Evolutionary conservation across 2,329 filamentous ascomycete genomes (phyloP), one percentile per base, ranked within the genome.

Genomic region (Verticillium nubilum): DNA sequence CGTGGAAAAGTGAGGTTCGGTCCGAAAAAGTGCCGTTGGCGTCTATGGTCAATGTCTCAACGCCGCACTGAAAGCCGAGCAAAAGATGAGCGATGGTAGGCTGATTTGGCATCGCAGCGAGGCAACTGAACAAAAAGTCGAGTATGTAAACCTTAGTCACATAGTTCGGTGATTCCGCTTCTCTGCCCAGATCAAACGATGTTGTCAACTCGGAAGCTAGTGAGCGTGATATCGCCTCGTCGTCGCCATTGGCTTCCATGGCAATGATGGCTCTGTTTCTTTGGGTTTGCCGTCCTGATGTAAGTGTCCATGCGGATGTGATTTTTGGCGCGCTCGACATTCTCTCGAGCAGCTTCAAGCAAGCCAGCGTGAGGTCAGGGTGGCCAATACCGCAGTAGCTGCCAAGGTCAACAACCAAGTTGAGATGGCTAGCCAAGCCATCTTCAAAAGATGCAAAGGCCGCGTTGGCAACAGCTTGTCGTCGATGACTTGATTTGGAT

Each of bases 371-470:
- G 58, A 99, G 79, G 15, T 89, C 85, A 35, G 91, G 84, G 67
- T 97, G 91, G 0, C 90, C 90, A 58, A 93, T 88, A 15, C 92
- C 90, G 66, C 92, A 94, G 71, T 95, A 97, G 31, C 91, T 84
- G 29, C 93, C 93, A 26, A 99, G 78, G 65, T 95, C 88, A 3
- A 92, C 87, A 47, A 98, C 84, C 6, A 97, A 78, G 50, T 84
- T 80, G 28, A 99, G 78, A 67, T 95, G 89, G 60, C 88, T 92
- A 42, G 97, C 80, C 23, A 99, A 80, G 7, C 91, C 92, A 68
- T 99, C 96, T 70, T 98, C 94, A 67, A 99, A 94, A 0, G 90
- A 93, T n/a, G 89, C 82, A 65, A 94, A 90, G 0, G 91, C 87
- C 5, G 89, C 84, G 66, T 90, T 92, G 0, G 88, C 83, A 25